Evolutionary conservation across 768 basidiomycete species (phyloP), one percentile per base, ranked within the genome.

Genomic region (Agrocybe chaxingu): DNA sequence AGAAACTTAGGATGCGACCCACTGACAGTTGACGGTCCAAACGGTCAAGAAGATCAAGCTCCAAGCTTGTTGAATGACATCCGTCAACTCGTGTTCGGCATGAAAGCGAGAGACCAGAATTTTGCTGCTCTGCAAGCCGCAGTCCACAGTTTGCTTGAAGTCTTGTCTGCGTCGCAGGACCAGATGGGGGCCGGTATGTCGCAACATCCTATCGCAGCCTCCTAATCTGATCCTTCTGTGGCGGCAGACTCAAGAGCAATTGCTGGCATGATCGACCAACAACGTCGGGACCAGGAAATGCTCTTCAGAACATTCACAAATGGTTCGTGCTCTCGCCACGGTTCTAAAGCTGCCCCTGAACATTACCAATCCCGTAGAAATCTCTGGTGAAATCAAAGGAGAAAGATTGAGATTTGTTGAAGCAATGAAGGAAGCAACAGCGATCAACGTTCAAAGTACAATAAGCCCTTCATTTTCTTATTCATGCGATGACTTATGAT

Each of bases 351-450:
- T 30, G 48, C 51, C 8, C 24, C 38, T 44, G 19, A 31, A 24
- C 11, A 8, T 16, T 35, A 29, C 2, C 30, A 16, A 4, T 8
- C 29, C 38, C 7, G 12, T 57, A 90, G 92, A 91, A 62, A 76
- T 95, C 16, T 85, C 85, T 3, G 77, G 80, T 49, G 92, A 94
- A 57, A 93, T 95, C 47, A 84, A 85, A 46, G 91, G 92, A 1
- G 92, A 94, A 67, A 70, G 91, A 42, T 68, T 94, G 47, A 76
- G 89, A 5, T 94, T 95, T 58, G 89, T 94, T 4, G 92, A 95
- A 59, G 91, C 92, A n/a, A 95, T 94, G 92, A 89, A 89, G 63
- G 88, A 92, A 57, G 92, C 91, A 1, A 95, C 92, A 0, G 81
- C 82, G 1, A 89, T 95, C 58, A 93, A 94, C 55, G 83, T 95